Evolutionary conservation across 495 filamentous ascomycete genomes (phyloP), one percentile per base, ranked within the genome.

Genomic region (Penicillium nucicola): DNA sequence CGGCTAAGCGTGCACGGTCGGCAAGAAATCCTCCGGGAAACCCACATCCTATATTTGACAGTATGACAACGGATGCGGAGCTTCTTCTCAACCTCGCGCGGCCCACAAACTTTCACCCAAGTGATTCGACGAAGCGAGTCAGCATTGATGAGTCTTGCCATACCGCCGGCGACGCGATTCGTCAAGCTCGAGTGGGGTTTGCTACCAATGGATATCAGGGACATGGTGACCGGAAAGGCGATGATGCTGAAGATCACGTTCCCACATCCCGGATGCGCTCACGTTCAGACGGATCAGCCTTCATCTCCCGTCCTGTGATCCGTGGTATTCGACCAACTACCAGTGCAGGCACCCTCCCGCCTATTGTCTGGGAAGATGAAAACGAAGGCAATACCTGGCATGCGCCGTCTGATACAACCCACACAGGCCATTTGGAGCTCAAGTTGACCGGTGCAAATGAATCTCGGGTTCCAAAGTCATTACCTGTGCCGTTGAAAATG

Each of bases 1-100:
- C 82, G 6, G 62, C 77, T n/a, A 86, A 86, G 57, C 77, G 83
- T 23, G 71, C 79, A 19, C 75, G 80, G 42, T 84, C 83, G 22
- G 83, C 83, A 52, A 72, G 77, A 53, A 60, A 79, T 44, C 59
- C 69, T 17, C 71, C 77, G 8, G 62, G 64, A 28, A 74, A 76
- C 20, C 76, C 76, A 55, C 71, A 77, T 52, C 34, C 64, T 23
- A 48, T 61, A 15, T 56, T 65, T 17, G 74, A 78, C 40, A 77
- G 67, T 55, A 77, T 74, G 68, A 74, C 68, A 39, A 71, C 69
- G n/a, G 77, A 81, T 56, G 77, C 77, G 14, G 77, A 79, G 49
- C 70, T 81, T 48, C 60, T 81, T n/a, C 54, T 81, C 22, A 76
- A 76, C 42, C 57, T 77, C 41, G 71, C 72, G 13, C 63, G 72